Evolutionary conservation across 305 asterid genomes (phyloP), one percentile per base, ranked within the genome.

Genomic region (Fraxinus velutina): DNA sequence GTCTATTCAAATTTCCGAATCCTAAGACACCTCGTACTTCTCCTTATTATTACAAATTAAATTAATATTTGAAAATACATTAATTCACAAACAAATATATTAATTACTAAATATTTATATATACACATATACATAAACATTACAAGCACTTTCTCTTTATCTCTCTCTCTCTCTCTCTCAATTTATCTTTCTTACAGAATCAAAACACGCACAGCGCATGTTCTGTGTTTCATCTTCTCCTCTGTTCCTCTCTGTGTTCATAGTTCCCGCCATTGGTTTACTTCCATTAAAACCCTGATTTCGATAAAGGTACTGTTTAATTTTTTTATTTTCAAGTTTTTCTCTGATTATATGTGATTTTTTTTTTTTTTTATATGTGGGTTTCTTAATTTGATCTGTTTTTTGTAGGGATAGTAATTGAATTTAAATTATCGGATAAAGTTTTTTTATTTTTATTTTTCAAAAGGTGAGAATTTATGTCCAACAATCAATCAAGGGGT

Each of bases 401-500:
- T 55, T 5, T 27, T 52, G 55, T 52, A 80, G 82, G 85, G 76
- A 3, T 37, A 71, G 44, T 74, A 32, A 80, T 77, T 57, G 66
- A 75, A 32, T 81, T 80, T 60, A 44, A 44, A 82, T 83, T 77
- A 30, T 76, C 73, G 29, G 62, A 82, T 76, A 82, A 83, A 83
- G 86, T 79, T 83, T 82, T 82, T 86, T 21, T 74, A 62, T 42
- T 9, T 42, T 10, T 10, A 2, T 32, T 6, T 0, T 1, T 0
- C 76, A 62, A 42, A 87, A 92, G 89, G 83, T 80, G 84, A 81
- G 93, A 83, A 91, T 89, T 83, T 87, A 92, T 92, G 94, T 89
- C 92, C 93, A 86, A 83, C 8, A 88, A 89, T 91, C 94, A 86
- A 89, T 89, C 91, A 77, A 91, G 90, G 87, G 36, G 84, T 80